A percentile compares a stretch with the other conserved stretches of the same genome.
Evolutionary conservation across 2,329 filamentous ascomycete species (phyloP).

Genomic region (Coleophoma eucalyptorum): DNA sequence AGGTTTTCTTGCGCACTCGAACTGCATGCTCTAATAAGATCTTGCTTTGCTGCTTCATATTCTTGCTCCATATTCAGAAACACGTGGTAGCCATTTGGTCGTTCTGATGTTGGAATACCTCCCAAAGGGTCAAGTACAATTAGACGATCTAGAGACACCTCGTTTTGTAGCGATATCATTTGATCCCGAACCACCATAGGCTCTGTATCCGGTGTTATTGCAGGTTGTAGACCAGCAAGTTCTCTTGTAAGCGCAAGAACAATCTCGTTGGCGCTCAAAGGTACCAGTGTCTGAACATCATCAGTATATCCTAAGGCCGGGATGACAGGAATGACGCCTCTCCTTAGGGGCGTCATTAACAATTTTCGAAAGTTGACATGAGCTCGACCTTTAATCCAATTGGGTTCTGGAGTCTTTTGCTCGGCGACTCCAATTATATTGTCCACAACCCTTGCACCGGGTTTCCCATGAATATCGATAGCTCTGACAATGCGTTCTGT

Average conservation of each 20-base stretch:
- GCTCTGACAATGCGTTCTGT: slow-evolving; percentile 70
- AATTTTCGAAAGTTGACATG: slow-evolving; percentile 43
- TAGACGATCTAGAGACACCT: slow-evolving; percentile 72
- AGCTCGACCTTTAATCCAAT: slow-evolving; percentile 12
- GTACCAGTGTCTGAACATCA: slow-evolving; percentile 40
- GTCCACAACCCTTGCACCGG: slow-evolving; percentile 67
- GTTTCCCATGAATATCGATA: slow-evolving; percentile 65
- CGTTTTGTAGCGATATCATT: slow-evolving; percentile 37
- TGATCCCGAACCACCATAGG: slow-evolving; percentile 33
- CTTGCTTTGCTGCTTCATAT: slow-evolving; percentile 62
- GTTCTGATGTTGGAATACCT: slow-evolving; percentile 68
- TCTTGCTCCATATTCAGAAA: slow-evolving; percentile 96
- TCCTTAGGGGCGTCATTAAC: slow-evolving; percentile 61
- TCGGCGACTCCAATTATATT: slow-evolving; percentile 31
- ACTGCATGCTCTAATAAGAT: slow-evolving; percentile 39
- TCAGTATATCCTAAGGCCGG: slow-evolving; percentile 58
- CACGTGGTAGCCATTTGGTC: slow-evolving; percentile 64
- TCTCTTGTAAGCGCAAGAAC: slow-evolving; percentile 74
- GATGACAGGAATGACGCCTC: slow-evolving; percentile 69
- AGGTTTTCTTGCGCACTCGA: not conserved
- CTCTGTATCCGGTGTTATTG: slow-evolving; percentile 33
- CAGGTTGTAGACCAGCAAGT: slow-evolving; percentile 61
- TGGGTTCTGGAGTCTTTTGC: slow-evolving; percentile 7
- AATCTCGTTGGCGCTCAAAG: slow-evolving; percentile 56
- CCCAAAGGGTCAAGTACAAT: slow-evolving; percentile 87